These are phyloP conservation scores for Nelumbo lutea DNA, from an alignment of 164 flowering plant species.

Conservation along the genomic window DNA sequence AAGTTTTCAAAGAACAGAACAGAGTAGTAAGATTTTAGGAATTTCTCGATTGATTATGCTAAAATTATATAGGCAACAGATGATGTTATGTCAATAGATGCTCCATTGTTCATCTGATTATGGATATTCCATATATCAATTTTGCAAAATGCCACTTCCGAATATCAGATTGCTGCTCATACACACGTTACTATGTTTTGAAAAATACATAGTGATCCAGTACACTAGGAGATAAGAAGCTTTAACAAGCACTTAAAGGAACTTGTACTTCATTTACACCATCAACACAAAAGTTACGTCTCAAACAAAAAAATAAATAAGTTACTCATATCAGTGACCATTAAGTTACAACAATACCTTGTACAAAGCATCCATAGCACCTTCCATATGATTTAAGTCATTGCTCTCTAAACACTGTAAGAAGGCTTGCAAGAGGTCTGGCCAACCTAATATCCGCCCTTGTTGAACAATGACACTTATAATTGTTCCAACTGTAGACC, in stretches of 20 bases:
- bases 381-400: slow-evolving; percentile 90
- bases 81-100: not conserved
- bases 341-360: slow-evolving; percentile 50
- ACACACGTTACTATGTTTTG: not conserved
- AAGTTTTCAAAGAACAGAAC: too few species aligned
- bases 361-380: slow-evolving; percentile 99
- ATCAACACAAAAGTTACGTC: not conserved
- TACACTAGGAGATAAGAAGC: not conserved
- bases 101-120: not conserved
- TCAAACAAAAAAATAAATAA: not conserved
- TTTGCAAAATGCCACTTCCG: not conserved
- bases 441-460: slow-evolving; percentile 76
- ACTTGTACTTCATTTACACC: not conserved
- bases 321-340: not conserved
- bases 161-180: not conserved
- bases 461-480: slow-evolving; percentile 78
- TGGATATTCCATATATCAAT: not conserved
- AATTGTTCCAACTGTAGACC: slow-evolving; percentile 92
- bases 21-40: not conserved
- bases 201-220: not conserved
- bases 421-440: slow-evolving; percentile 85
- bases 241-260: not conserved
- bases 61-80: not conserved
- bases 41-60: not conserved
- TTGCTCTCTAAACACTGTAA: slow-evolving; percentile 80